Conservation (phyloP, 305 asterid genomes). For the Fraxinus nigra region DNA sequence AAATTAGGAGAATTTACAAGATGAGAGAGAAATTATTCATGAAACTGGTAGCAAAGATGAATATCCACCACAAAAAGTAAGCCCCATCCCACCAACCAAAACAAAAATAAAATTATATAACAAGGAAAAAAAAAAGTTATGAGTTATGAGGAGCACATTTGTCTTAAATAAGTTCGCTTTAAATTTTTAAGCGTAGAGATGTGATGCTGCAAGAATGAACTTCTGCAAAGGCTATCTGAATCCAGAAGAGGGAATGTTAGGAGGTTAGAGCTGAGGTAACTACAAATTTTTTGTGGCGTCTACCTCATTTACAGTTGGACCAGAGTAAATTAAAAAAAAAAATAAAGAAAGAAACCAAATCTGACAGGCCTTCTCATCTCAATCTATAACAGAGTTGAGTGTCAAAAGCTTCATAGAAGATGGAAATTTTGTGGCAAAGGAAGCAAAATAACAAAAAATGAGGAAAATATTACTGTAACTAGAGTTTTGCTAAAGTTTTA, state of each 20-base stretch:
- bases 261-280: neutral
- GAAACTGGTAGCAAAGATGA: neutral
- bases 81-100: neutral
- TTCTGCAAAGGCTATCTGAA: neutral
- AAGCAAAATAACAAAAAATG: neutral
- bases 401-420: neutral
- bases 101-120: too few relatives aligned
- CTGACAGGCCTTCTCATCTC: neutral
- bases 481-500: neutral
- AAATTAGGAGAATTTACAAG: conserved; percentile 16
- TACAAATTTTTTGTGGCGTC: neutral
- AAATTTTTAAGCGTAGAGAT: neutral
- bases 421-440: neutral
- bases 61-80: neutral
- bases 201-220: neutral
- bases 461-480: neutral
- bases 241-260: neutral
- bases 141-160: neutral
- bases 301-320: neutral
- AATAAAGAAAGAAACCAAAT: neutral
- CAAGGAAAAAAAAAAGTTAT: too few relatives aligned
- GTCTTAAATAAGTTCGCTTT: neutral
- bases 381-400: neutral
- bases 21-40: neutral
- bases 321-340: neutral